Base-by-base conservation (phyloP, 805 yeast genomes). In the Candida piceae region DNA sequence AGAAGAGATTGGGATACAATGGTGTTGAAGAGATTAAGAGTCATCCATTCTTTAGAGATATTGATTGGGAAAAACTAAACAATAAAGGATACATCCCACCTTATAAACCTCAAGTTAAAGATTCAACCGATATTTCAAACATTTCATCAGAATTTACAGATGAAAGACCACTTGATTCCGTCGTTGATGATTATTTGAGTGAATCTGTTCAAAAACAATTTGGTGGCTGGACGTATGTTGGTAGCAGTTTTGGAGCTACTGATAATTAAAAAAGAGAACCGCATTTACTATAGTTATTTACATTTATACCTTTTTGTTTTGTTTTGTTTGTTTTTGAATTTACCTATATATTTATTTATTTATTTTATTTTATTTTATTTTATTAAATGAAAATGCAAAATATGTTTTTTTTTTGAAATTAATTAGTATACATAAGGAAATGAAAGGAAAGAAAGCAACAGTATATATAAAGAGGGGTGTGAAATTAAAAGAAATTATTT, bases 211-310 rank as follows among this genome's bases (percentile, higher is more conserved):
- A 93, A 62, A 79, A 84, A 57, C 97, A 93, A 64, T 93, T 93
- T 69, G 97, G 96, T 32, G 97, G 98, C 6, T 93, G 98, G 98
- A 90, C 97, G 2, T 90, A 89, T 61, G 85, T 81, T 32, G 94
- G 93, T 3, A 55, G 58, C 32, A 56, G 61, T 37, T 58, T 51
- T 27, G 38, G 29, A 5, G 34, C 19, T n/a, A n/a, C n/a, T n/a
- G n/a, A n/a, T n/a, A n/a, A n/a, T n/a, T n/a, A n/a, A n/a, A n/a
- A n/a, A n/a, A n/a, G n/a, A n/a, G n/a, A n/a, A n/a, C n/a, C n/a
- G n/a, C n/a, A n/a, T n/a, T n/a, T n/a, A n/a, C n/a, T n/a, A n/a
- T n/a, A n/a, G n/a, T n/a, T n/a, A n/a, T n/a, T n/a, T n/a, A n/a
- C n/a, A n/a, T n/a, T n/a, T n/a, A n/a, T n/a, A n/a, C n/a, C n/a